phyloP scores from a whole-genome alignment of 2,329 filamentous ascomycete species.

The Plenodomus biglobosus region DNA sequence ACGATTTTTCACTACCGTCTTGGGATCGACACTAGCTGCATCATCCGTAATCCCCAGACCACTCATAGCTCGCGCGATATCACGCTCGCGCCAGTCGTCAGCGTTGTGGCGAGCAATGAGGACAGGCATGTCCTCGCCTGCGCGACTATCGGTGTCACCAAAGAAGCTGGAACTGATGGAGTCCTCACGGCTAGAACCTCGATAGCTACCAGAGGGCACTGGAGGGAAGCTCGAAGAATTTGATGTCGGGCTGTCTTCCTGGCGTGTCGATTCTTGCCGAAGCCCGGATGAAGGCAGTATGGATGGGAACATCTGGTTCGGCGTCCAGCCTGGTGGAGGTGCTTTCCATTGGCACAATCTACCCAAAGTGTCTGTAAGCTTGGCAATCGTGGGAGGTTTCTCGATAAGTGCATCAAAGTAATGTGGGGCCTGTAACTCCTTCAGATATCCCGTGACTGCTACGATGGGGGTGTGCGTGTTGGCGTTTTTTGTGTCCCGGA shows the following conservation, averaged over 20 bases:
- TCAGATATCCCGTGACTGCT: conserved; percentile 95
- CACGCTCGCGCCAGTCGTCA: conserved; percentile 73
- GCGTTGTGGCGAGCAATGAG: conserved; percentile 72
- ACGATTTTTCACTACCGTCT: conserved; percentile 29
- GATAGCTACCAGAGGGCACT: conserved; percentile 72
- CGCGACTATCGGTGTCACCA: conserved; percentile 78
- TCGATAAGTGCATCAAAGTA: conserved; percentile 95
- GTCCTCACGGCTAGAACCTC: conserved; percentile 79
- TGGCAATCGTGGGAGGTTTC: conserved; percentile 91
- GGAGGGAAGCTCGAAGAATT: conserved; percentile 74
- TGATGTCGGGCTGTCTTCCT: conserved; percentile 80
- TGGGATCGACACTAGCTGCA: conserved; percentile 47
- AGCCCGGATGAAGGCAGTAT: conserved; percentile 61
- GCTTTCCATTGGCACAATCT: conserved; percentile 93
- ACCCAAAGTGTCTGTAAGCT: conserved; percentile 83
- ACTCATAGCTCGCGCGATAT: conserved; percentile 53
- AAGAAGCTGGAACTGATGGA: conserved; percentile 87
- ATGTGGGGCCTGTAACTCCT: conserved; percentile 91
- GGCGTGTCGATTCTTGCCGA: conserved; percentile 63
- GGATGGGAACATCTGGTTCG: conserved; percentile 35
- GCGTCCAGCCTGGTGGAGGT: conserved; percentile 62
- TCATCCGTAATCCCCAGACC: conserved; percentile 78
- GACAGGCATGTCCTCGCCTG: conserved; percentile 72
- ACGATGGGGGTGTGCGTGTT: conserved; percentile 95
- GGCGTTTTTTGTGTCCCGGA: conserved; percentile 91